Percentiles rank a stretch among this genome's conserved stretches.
Conservation (phyloP, 106 monocot genomes). For the Acorus gramineus region DNA sequence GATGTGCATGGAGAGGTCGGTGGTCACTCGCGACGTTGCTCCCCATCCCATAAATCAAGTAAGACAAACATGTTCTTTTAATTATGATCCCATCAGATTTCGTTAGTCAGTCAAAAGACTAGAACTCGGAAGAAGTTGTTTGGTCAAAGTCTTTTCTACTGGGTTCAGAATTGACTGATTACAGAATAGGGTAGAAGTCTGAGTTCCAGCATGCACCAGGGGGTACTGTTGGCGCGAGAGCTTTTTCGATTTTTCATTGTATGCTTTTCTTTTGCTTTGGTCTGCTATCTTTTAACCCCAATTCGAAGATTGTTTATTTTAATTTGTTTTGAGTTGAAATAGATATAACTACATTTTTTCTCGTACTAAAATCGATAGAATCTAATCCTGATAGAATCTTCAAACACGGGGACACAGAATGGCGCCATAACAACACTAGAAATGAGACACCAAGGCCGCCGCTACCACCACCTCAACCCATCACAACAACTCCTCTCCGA, state of each 20-base stretch:
- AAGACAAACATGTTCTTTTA: not conserved
- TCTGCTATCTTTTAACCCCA: too few species aligned
- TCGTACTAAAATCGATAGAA: too few species aligned
- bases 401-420: slow-evolving; percentile 25
- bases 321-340: not conserved
- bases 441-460: slow-evolving; percentile 34
- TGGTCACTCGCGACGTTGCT: not conserved
- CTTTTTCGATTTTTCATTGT: not conserved
- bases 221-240: too few species aligned
- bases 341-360: too few species aligned
- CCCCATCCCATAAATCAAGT: slow-evolving; percentile 30
- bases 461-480: not conserved
- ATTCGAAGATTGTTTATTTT: too few species aligned
- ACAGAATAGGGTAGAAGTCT: too few species aligned
- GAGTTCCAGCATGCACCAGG: too few species aligned
- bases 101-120: not conserved
- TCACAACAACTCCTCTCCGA: slow-evolving; percentile 32
- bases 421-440: slow-evolving; percentile 41
- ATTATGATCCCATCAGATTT: not conserved
- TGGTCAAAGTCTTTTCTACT: too few species aligned
- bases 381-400: too few species aligned
- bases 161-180: too few species aligned
- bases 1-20: slow-evolving; percentile 3
- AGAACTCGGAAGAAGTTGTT: too few species aligned
- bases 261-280: not conserved